These are phyloP conservation scores for Mucor racemosus DNA, from an alignment of 371 early-diverging fungal species.

Conservation along the genomic window DNA sequence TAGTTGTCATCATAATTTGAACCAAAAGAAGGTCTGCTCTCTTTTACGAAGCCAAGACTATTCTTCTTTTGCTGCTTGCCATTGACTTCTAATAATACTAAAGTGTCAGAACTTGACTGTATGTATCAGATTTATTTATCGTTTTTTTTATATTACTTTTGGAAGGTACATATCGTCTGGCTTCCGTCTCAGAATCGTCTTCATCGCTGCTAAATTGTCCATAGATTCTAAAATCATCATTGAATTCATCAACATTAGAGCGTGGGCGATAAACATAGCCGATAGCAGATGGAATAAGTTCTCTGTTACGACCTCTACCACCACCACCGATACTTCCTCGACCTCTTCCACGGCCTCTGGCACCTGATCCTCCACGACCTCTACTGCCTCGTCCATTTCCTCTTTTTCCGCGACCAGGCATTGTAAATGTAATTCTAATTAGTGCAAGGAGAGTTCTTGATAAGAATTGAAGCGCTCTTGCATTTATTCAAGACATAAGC, in stretches of 20 bases:
- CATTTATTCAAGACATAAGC: slow-evolving; percentile 2
- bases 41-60: slow-evolving; percentile 7
- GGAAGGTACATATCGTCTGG: neutral
- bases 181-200: slow-evolving; percentile 13
- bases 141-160: slow-evolving; percentile 5
- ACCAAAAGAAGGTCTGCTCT: slow-evolving; percentile 11
- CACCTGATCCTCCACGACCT: slow-evolving; percentile 34
- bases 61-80: slow-evolving; percentile 10
- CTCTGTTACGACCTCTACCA: slow-evolving; percentile 36
- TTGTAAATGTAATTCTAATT: slow-evolving; percentile 3
- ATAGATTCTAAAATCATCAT: slow-evolving; percentile 32
- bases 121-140: neutral
- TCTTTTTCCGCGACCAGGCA: slow-evolving; percentile 21
- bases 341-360: slow-evolving; percentile 32
- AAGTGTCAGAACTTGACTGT: neutral
- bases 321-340: slow-evolving; percentile 32
- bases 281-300: slow-evolving; percentile 22
- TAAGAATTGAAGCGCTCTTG: neutral
- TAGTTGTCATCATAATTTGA: slow-evolving; percentile 17
- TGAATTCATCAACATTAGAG: slow-evolving; percentile 24
- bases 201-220: slow-evolving; percentile 35
- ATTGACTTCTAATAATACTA: neutral
- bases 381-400: slow-evolving; percentile 14
- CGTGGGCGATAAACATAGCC: slow-evolving; percentile 27
- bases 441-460: slow-evolving; percentile 1